phyloP scores from a whole-genome alignment of 306 rosid genomes.

The Dalbergia oliveri region DNA sequence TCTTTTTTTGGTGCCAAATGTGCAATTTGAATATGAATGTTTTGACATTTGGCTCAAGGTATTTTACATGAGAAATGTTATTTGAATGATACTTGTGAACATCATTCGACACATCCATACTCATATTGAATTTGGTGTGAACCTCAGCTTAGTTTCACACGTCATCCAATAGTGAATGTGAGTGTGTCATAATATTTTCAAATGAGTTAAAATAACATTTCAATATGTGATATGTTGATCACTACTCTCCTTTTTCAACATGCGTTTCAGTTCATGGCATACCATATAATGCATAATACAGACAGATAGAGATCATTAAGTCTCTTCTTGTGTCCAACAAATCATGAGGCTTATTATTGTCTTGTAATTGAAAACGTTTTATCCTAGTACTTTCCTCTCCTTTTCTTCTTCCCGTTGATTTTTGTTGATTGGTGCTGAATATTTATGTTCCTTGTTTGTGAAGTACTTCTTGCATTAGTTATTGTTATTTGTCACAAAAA shows the following conservation, averaged over 20 bases:
- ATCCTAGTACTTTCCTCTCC: too few relatives aligned
- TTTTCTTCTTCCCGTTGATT: background rate
- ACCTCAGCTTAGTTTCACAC: too few relatives aligned
- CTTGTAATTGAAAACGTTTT: background rate
- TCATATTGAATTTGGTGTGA: too few relatives aligned
- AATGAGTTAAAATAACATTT: too few relatives aligned
- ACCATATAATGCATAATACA: background rate
- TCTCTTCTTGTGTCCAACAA: conserved; percentile 5
- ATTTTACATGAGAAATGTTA: too few relatives aligned
- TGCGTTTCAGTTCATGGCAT: background rate
- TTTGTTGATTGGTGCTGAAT: background rate
- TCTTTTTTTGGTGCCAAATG: conserved; percentile 87
- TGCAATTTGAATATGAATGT: conserved; percentile 37
- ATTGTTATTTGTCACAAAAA: conserved; percentile 49
- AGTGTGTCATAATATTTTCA: too few relatives aligned
- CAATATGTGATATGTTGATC: too few relatives aligned
- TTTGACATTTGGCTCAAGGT: conserved; percentile 73
- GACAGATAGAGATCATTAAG: background rate
- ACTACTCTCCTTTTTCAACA: too few relatives aligned
- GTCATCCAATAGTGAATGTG: too few relatives aligned
- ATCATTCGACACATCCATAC: too few relatives aligned
- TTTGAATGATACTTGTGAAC: too few relatives aligned
- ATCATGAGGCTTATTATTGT: background rate
- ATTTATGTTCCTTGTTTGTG: background rate
- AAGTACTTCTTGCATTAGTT: background rate